These are phyloP conservation scores for Centaurea solstitialis DNA, from an alignment of 129 eudicot genomes.

Conservation along the genomic window DNA sequence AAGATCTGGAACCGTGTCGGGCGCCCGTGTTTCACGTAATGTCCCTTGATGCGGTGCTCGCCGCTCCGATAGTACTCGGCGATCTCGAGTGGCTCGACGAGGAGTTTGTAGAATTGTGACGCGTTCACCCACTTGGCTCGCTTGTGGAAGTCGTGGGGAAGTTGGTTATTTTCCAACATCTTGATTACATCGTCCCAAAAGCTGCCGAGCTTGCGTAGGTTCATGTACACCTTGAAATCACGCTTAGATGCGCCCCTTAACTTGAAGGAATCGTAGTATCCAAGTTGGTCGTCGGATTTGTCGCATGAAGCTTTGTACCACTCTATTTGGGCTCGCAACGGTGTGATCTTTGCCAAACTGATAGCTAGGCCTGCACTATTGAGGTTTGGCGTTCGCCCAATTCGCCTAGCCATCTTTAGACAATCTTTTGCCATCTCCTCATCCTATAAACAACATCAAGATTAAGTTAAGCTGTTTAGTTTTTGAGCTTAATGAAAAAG, in stretches of 20 bases:
- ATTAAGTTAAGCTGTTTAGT: background rate
- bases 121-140: slow-evolving; percentile 74
- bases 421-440: slow-evolving; percentile 49
- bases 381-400: slow-evolving; percentile 76
- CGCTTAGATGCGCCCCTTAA: slow-evolving; percentile 59
- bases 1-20: slow-evolving; percentile 56
- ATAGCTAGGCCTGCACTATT: slow-evolving; percentile 75
- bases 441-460: slow-evolving; percentile 43
- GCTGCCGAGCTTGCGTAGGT: slow-evolving; percentile 53
- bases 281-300: slow-evolving; percentile 68
- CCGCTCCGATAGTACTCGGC: slow-evolving; percentile 81
- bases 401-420: slow-evolving; percentile 64
- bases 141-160: slow-evolving; percentile 82
- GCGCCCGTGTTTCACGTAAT: slow-evolving; percentile 70
- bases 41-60: slow-evolving; percentile 53
- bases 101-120: slow-evolving; percentile 75
- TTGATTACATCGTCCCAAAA: slow-evolving; percentile 70
- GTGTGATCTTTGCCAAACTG: slow-evolving; percentile 59
- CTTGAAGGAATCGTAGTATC: slow-evolving; percentile 85
- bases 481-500: too few relatives aligned
- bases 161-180: slow-evolving; percentile 74
- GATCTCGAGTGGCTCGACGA: slow-evolving; percentile 89
- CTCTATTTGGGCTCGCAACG: slow-evolving; percentile 77
- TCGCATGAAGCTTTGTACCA: slow-evolving; percentile 87
- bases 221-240: slow-evolving; percentile 52